A percentile compares a stretch with the other conserved stretches of the same genome.
These are phyloP conservation scores for Curvularia sp. DNA, from an alignment of 2,329 filamentous ascomycete species.

Conservation along the genomic window DNA sequence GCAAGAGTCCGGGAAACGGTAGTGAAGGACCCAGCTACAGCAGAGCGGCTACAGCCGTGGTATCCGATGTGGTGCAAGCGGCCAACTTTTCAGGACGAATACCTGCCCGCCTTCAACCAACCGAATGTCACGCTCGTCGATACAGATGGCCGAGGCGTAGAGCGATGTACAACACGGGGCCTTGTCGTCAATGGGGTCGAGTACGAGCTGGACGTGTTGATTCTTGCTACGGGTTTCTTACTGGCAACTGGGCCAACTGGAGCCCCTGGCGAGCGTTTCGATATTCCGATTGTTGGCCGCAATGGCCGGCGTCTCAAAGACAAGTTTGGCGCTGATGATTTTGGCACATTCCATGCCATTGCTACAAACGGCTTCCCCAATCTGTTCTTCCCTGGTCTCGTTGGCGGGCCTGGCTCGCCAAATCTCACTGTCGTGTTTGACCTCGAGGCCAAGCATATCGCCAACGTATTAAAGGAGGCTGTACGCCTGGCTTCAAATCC, in stretches of 20 bases:
- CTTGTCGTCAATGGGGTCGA: constrained; percentile 57
- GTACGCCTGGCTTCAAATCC: neutral
- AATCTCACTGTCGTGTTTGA: constrained; percentile 9
- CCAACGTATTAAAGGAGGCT: constrained; percentile 9
- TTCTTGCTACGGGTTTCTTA: constrained; percentile 56
- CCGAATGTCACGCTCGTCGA: constrained; percentile 66
- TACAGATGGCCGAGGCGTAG: constrained; percentile 61
- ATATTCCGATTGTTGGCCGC: constrained; percentile 52
- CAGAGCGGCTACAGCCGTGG: constrained; percentile 63
- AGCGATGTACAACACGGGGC: constrained; percentile 54
- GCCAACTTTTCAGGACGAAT: constrained; percentile 66
- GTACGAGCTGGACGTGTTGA: constrained; percentile 56
- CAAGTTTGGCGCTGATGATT: constrained; percentile 53
- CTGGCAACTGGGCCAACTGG: constrained; percentile 3
- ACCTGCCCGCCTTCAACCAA: constrained; percentile 64
- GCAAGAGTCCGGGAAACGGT: constrained; percentile 2
- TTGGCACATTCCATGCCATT: constrained; percentile 53
- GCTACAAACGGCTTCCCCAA: constrained; percentile 28
- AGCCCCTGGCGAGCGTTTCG: constrained; percentile 30
- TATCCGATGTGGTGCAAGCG: constrained; percentile 69
- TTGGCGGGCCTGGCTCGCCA: constrained; percentile 1
- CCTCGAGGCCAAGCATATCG: constrained; percentile 5
- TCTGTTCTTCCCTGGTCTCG: constrained; percentile 16
- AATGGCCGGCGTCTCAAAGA: constrained; percentile 53
- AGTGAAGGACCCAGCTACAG: constrained; percentile 59